Percentiles rank a stretch among this genome's conserved stretches.
phyloP scores from a whole-genome alignment of 139 green algal species.

The Coccomyxa sp. region DNA sequence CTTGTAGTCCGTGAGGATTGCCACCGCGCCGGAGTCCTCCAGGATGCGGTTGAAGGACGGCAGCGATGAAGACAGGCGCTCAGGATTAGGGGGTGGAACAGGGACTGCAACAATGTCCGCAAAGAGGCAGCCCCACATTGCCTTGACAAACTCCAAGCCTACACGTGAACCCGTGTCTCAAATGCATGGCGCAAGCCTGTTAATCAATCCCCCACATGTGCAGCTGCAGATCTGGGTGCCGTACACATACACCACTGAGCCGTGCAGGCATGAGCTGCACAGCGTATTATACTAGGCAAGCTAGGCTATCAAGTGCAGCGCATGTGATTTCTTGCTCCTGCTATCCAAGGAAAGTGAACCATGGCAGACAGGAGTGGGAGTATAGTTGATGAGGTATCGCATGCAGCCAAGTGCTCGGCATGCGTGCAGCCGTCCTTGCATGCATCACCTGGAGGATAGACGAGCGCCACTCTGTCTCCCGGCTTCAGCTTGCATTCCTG shows the following conservation, averaged over 20 bases:
- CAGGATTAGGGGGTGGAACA: neutral
- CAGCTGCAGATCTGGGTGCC: too few species aligned
- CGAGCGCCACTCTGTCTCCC: neutral
- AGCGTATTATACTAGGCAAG: too few species aligned
- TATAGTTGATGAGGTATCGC: too few species aligned
- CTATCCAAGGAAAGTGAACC: too few species aligned
- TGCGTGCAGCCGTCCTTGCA: neutral
- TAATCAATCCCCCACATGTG: neutral
- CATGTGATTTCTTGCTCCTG: too few species aligned
- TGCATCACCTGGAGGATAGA: neutral
- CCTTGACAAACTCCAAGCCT: slow-evolving; percentile 4
- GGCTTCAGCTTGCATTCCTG: neutral
- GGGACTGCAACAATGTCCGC: neutral
- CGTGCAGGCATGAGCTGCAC: too few species aligned
- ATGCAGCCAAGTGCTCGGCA: neutral
- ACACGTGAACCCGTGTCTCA: too few species aligned
- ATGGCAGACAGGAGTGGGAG: too few species aligned
- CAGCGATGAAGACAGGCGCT: neutral
- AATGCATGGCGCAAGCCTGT: too few species aligned
- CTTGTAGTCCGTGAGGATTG: neutral
- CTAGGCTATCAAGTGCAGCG: too few species aligned
- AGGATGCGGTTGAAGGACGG: neutral
- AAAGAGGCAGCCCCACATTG: slow-evolving; percentile 1
- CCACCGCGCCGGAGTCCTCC: slow-evolving; percentile 2
- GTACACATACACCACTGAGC: too few species aligned